Evolutionary conservation across 768 basidiomycete genomes (phyloP), one percentile per base, ranked within the genome.

Genomic region (Cystobasidium ongulense): DNA sequence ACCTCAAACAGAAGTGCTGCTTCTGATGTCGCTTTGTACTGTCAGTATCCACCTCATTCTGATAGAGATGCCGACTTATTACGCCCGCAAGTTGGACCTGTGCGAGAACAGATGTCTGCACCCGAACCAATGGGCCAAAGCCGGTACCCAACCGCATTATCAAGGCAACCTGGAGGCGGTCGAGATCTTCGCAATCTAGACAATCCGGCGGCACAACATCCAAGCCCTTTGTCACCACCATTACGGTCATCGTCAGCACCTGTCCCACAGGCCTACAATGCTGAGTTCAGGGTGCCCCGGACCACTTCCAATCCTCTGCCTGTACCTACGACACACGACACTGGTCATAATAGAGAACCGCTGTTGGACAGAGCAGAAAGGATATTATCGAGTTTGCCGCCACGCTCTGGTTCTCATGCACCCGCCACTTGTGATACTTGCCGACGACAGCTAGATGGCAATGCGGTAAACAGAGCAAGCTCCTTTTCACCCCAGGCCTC

Each of bases 311-410:
- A 29, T 35, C 25, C 57, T 59, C 27, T 59, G 13, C 57, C 57
- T 27, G 7, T 2, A 29, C 27, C 57, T 17, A n/a, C 63, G 41
- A 15, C 62, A 46, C 27, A 54, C 43, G 50, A 50, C 52, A 31
- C 64, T 53, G n/a, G 80, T 80, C 54, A 75, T 76, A 8, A 83
- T 83, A 4, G 73, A 70, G 79, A 76, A 31, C 84, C 87, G 0
- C 88, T 90, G 0, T 92, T 96, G 82, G 92, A 86, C 53, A 87
- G 85, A 52, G 84, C 92, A 43, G 91, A 95, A 79, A 84, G 86
- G 0, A 81, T 93, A 63, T 92, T 94, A 82, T 91, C 90, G 81
- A 87, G 87, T 57, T 87, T 88, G 0, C 88, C 89, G 1, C 46
- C 46, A 21, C 46, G 46, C 10, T 50, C 46, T 11, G 46, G 15